A percentile compares a stretch with the other conserved stretches of the same genome.
Evolutionary conservation across 1,139 yeast genomes (phyloP).

Genomic region (Pichia sp.): DNA sequence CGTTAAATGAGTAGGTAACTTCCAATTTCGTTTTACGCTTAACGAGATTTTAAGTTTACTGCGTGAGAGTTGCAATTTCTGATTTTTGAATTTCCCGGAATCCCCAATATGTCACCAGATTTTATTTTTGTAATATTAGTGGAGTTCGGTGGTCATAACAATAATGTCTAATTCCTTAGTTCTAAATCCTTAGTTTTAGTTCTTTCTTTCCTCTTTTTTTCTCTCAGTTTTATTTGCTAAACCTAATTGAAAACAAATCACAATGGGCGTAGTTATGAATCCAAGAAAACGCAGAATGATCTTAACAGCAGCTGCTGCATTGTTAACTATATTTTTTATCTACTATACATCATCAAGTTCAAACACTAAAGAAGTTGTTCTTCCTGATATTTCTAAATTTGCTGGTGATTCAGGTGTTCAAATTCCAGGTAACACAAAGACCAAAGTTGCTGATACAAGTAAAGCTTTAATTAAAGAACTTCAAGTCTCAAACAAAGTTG

Average conservation of each 20-base stretch:
- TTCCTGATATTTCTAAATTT: not conserved
- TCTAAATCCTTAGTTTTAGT: too few species aligned
- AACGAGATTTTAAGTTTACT: too few species aligned
- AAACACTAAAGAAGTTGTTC: not conserved
- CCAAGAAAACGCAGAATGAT: slow-evolving; percentile 26
- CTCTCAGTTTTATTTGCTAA: not conserved
- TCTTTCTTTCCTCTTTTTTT: not conserved
- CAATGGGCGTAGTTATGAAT: slow-evolving; percentile 8
- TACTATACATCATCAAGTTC: slow-evolving; percentile 15
- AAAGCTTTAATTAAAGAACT: not conserved
- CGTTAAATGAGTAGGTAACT: too few species aligned
- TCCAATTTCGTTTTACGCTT: too few species aligned
- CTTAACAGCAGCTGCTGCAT: slow-evolving; percentile 24
- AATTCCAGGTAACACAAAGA: slow-evolving; percentile 2
- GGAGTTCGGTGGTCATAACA: too few species aligned
- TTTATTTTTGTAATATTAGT: not conserved
- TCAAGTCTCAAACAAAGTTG: not conserved
- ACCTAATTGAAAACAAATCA: not conserved
- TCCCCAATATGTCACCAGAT: too few species aligned
- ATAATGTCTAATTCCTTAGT: too few species aligned
- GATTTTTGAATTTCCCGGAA: too few species aligned
- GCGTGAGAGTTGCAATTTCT: too few species aligned
- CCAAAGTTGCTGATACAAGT: too few species aligned
- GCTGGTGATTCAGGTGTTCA: not conserved
- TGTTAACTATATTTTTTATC: slow-evolving; percentile 22